Percentiles rank a stretch among this genome's conserved stretches.
Conservation (phyloP, 257 asterid species). For the Paraleonurus japonicus region DNA sequence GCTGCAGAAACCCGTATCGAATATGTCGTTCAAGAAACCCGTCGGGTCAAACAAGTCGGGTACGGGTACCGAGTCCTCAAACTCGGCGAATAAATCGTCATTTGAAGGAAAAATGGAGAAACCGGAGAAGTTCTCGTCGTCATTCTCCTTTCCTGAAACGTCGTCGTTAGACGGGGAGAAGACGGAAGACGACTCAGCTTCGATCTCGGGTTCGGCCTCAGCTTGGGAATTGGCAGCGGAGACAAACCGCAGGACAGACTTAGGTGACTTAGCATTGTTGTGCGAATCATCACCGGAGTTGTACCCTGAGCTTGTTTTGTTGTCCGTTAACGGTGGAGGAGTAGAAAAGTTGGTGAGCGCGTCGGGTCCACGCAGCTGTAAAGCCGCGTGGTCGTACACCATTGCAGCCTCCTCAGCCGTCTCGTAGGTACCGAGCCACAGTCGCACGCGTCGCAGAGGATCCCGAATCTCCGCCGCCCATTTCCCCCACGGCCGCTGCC, state of each 20-base stretch:
- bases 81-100: conserved; percentile 44
- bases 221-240: conserved; percentile 44
- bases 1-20: conserved; percentile 37
- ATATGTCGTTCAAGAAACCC: conserved; percentile 38
- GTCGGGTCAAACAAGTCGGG: conserved; percentile 49
- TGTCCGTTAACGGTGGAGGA: conserved; percentile 38
- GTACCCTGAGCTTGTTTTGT: conserved; percentile 46
- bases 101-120: conserved; percentile 42
- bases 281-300: conserved; percentile 75
- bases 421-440: conserved; percentile 89
- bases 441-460: conserved; percentile 74
- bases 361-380: conserved; percentile 87
- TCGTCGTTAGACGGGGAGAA: conserved; percentile 23
- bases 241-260: conserved; percentile 61
- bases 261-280: conserved; percentile 59
- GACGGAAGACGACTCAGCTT: conserved; percentile 39
- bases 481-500: conserved; percentile 98
- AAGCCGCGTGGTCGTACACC: conserved; percentile 99
- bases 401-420: conserved; percentile 99
- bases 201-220: conserved; percentile 39
- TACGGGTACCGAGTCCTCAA: conserved; percentile 44
- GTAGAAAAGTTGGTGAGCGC: conserved; percentile 77
- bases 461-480: conserved; percentile 99
- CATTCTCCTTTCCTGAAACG: conserved; percentile 20
- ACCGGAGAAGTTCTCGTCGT: conserved; percentile 34